Evolutionary conservation across 305 asterid species (phyloP), one percentile per base, ranked within the genome.

Genomic region (Andrographis paniculata): DNA sequence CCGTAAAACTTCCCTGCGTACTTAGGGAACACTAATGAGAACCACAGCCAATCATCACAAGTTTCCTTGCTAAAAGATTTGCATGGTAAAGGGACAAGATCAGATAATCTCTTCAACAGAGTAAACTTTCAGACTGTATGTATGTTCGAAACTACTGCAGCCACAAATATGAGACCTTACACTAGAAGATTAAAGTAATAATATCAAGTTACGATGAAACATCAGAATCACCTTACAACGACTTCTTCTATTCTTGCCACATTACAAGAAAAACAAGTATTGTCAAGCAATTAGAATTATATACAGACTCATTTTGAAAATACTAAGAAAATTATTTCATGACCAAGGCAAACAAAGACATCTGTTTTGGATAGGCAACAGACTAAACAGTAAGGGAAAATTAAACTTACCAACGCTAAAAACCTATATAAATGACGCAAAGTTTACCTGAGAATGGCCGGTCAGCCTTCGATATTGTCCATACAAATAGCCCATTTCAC

Each of bases 1-100:
- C 99, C 44, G 94, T 79, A 75, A 91, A 91, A 71, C 93, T 91
- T 70, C 96, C 96, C 99, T n/a, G n/a, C n/a, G n/a, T n/a, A n/a
- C n/a, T n/a, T n/a, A n/a, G n/a, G n/a, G n/a, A n/a, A 24, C 30
- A 33, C 11, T 1, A 33, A 9, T 33, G 38, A 33, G n/a, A 33
- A 33, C 13, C 24, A 31, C 6, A 22, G 16, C 24, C 13, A 28
- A 46, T 45, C 35, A 31, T 48, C 65, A 45, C 52, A 56, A 45
- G 37, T 42, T 17, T 42, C 36, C 40, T 27, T 58, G 10, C 28
- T 16, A n/a, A 7, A 20, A 55, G 47, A 33, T 31, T 31, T 17
- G 42, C 31, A 60, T 17, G 50, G 48, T 48, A 33, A 41, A 56
- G 45, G 17, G 51, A 13, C 52, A 45, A 19, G 30, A 27, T 54